Conservation (phyloP, 106 monocot species). For the Dendrobium chrysotoxum region DNA sequence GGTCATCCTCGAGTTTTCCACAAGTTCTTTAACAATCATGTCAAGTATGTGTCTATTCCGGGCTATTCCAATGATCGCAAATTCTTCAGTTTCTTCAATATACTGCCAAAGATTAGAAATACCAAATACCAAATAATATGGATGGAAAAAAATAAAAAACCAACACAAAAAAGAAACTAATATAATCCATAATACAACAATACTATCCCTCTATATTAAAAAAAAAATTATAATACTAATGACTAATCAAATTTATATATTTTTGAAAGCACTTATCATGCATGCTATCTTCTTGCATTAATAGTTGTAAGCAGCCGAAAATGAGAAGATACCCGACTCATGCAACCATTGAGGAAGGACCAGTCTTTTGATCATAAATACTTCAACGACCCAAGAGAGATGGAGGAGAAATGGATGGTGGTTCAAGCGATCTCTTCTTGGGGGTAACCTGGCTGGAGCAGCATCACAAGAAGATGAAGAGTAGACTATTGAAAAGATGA, state of each 20-base stretch:
- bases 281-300: neutral
- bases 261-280: neutral
- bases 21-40: slow-evolving; percentile 53
- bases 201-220: neutral
- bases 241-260: neutral
- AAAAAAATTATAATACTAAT: neutral
- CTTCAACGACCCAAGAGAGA: too few species aligned
- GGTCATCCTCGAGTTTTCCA: slow-evolving; percentile 67
- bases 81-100: slow-evolving; percentile 83
- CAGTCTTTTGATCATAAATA: too few species aligned
- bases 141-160: neutral
- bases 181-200: neutral
- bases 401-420: too few species aligned
- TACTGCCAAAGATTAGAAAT: slow-evolving; percentile 35
- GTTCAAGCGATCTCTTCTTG: too few species aligned
- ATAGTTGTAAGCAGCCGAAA: too few species aligned
- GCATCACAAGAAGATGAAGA: too few species aligned
- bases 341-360: too few species aligned
- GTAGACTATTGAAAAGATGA: too few species aligned
- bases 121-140: neutral
- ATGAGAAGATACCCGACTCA: too few species aligned
- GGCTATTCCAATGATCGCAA: slow-evolving; percentile 61
- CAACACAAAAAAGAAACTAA: neutral
- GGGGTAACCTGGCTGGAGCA: too few species aligned
- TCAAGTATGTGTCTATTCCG: slow-evolving; percentile 73